Base-by-base conservation (phyloP, 371 early-diverging fungal genomes). In the Circinella umbellata region DNA sequence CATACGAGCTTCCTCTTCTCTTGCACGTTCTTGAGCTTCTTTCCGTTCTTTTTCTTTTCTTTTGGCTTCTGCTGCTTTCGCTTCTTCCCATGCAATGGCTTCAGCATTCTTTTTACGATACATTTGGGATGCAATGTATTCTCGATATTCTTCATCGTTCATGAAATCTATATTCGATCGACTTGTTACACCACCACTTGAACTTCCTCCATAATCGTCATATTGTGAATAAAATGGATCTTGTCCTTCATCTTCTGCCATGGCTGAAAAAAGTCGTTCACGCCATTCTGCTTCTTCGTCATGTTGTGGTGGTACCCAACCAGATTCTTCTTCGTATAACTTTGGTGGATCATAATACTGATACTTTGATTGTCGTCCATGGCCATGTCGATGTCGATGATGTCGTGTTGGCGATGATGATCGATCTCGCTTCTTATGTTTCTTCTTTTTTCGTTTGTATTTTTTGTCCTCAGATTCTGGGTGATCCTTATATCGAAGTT, bases 61-160 rank as follows among this genome's bases (percentile, higher is more conserved):
- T 57, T 68, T 71, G 60, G 68, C 64, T 39, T 72, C 70, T 47
- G 69, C 75, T 47, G 66, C 53, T 14, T 65, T 66, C 18, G 62
- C 67, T 64, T 79, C 73, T 37, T 81, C 74, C 10, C 48, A 63
- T 18, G 65, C 77, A 14, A 81, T 78, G 38, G 71, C 70, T 14
- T 79, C 81, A 0, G 76, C 78, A 73, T 80, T 67, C 17, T 68
- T 70, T 42, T 65, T 71, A 36, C 68, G 63, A 64, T 73, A 79
- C 76, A 84, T 82, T 27, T 76, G 82, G 10, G 64, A 47, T 1
- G 73, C 80, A 51, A 84, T 84, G 63, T 84, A 72, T 27, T 75
- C 74, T 3, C 80, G 76, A 65, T 84, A 76, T 20, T 79, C 79
- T 68, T 84, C 85, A 59, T 84, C 82, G 3, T 77, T 73, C 85